Evolutionary conservation across 163 green algal genomes (phyloP).

Genomic region (Picocystis sp.): DNA sequence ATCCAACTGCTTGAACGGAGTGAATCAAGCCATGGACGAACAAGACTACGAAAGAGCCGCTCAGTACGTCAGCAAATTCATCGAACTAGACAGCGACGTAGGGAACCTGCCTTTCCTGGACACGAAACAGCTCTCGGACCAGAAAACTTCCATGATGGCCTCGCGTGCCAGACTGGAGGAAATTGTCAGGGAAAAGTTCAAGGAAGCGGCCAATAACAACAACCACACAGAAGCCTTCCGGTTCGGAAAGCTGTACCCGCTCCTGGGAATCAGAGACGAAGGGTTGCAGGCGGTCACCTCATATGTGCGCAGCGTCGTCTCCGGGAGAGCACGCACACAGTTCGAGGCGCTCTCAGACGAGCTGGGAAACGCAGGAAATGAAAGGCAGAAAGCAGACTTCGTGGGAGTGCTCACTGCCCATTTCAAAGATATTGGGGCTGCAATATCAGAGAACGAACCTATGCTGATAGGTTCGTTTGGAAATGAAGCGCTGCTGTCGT

Average conservation of each 20-base stretch:
- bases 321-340: slow-evolving; percentile 10
- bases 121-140: slow-evolving; percentile 10
- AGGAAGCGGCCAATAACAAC: slow-evolving; percentile 33
- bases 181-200: slow-evolving; percentile 40
- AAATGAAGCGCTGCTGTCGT: slow-evolving; percentile 23
- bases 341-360: slow-evolving; percentile 33
- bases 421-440: slow-evolving; percentile 48
- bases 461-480: slow-evolving; percentile 40
- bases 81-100: slow-evolving; percentile 42
- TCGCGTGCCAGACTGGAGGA: slow-evolving; percentile 40
- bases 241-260: slow-evolving; percentile 60
- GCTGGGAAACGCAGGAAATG: slow-evolving; percentile 3
- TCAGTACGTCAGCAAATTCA: slow-evolving; percentile 50
- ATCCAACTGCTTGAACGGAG: slow-evolving; percentile 56
- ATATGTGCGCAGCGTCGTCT: slow-evolving; percentile 43
- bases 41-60: slow-evolving; percentile 77
- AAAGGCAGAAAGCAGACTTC: slow-evolving; percentile 36
- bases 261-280: slow-evolving; percentile 52
- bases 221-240: slow-evolving; percentile 52
- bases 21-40: slow-evolving; percentile 42
- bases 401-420: slow-evolving; percentile 47
- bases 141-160: slow-evolving; percentile 21
- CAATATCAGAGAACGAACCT: slow-evolving; percentile 42
- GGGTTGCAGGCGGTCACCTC: slow-evolving; percentile 45
- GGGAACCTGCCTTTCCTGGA: slow-evolving; percentile 1